These are phyloP conservation scores for Turritis glabra DNA, from an alignment of 345 rosid species.

Conservation along the genomic window DNA sequence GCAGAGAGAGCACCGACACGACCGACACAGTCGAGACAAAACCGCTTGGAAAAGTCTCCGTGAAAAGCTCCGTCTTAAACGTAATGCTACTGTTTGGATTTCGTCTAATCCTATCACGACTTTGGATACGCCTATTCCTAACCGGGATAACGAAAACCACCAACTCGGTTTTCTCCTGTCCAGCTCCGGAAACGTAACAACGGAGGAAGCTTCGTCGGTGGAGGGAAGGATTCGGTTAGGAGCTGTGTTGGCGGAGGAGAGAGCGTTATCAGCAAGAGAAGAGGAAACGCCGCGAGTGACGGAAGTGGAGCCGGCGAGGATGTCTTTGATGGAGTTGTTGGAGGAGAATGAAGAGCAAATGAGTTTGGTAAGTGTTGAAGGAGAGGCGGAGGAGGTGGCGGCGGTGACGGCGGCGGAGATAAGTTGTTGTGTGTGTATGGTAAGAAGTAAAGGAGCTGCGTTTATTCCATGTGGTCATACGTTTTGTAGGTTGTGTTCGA, in stretches of 20 bases:
- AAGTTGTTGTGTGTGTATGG: conserved; percentile 93
- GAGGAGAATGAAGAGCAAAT: conserved; percentile 74
- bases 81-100: conserved; percentile 66
- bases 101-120: conserved; percentile 51
- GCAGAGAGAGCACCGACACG: conserved; percentile 46
- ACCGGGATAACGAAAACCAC: conserved; percentile 24
- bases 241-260: conserved; percentile 61
- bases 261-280: conserved; percentile 66
- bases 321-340: conserved; percentile 91
- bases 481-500: conserved; percentile 87
- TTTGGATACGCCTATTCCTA: conserved; percentile 42
- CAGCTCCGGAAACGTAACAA: conserved; percentile 27
- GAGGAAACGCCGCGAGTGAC: conserved; percentile 2
- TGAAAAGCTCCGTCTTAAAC: conserved; percentile 66
- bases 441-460: conserved; percentile 92
- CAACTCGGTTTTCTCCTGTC: conserved; percentile 43
- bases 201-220: background rate
- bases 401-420: conserved; percentile 48
- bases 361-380: conserved; percentile 28
- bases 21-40: conserved; percentile 40
- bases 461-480: conserved; percentile 98
- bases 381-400: conserved; percentile 27
- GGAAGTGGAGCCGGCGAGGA: conserved; percentile 51
- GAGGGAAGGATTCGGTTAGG: conserved; percentile 43
- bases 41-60: conserved; percentile 74